These are phyloP conservation scores for Phanerochaete carnosa DNA, from an alignment of 768 basidiomycete species.

Conservation along the genomic window DNA sequence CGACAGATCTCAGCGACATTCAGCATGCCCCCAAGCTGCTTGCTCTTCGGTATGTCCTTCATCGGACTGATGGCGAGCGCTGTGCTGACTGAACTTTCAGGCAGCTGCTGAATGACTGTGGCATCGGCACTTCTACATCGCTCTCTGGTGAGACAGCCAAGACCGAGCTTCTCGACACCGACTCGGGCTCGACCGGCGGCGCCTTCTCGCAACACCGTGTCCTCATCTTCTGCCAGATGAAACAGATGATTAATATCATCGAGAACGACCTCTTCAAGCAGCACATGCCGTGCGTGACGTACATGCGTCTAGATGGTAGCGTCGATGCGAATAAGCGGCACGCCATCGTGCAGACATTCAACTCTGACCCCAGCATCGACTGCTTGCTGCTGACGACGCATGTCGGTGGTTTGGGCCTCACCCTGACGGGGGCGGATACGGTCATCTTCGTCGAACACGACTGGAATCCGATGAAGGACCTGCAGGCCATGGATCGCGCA, in stretches of 20 bases:
- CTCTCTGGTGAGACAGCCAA: constrained; percentile 54
- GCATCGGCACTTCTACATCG: constrained; percentile 65
- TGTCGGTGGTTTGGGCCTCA: constrained; percentile 94
- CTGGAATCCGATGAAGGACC: constrained; percentile 99
- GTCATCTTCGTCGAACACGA: constrained; percentile 99
- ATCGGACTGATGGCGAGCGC: neutral
- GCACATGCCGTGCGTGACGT: constrained; percentile 93
- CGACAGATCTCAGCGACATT: constrained; percentile 64
- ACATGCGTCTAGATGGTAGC: constrained; percentile 95
- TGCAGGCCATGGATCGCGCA: constrained; percentile 99
- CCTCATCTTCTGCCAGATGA: constrained; percentile 98
- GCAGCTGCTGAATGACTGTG: constrained; percentile 92
- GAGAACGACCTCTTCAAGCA: constrained; percentile 89
- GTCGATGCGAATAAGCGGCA: constrained; percentile 94
- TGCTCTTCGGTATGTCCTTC: constrained; percentile 70
- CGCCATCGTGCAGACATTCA: constrained; percentile 97
- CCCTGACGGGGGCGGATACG: constrained; percentile 96
- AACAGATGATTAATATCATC: constrained; percentile 98
- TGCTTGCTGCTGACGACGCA: constrained; percentile 94
- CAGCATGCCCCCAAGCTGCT: constrained; percentile 92
- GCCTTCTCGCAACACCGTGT: constrained; percentile 94
- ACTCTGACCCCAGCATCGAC: constrained; percentile 95
- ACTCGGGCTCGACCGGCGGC: constrained; percentile 48
- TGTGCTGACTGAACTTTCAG: constrained; percentile 37
- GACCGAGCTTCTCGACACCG: constrained; percentile 62